A percentile compares a stretch with the other conserved stretches of the same genome.
phyloP scores from a whole-genome alignment of 2,329 filamentous ascomycete genomes.

The Aspergillus pseudotamarii region DNA sequence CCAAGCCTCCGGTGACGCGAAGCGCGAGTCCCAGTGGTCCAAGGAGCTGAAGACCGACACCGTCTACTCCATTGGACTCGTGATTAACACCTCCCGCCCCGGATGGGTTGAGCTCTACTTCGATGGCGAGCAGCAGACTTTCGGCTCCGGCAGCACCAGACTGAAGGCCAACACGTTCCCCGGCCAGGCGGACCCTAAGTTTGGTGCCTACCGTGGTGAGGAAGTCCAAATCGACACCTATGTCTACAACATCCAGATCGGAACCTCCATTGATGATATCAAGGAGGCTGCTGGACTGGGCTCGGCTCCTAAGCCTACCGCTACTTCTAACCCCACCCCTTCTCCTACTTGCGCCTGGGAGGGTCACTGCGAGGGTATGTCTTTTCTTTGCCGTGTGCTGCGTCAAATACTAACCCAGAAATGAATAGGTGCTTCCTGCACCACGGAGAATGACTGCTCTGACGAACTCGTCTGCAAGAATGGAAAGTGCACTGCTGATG shows the following conservation, averaged over 20 bases:
- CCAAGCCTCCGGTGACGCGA: not conserved
- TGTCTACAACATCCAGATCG: conserved; percentile 2
- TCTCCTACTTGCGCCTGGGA: not conserved
- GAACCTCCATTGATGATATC: not conserved
- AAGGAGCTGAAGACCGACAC: not conserved
- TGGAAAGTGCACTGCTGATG: conserved; percentile 14
- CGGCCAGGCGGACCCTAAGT: conserved; percentile 1
- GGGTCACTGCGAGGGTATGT: not conserved
- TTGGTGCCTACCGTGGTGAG: conserved; percentile 1
- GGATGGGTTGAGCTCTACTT: conserved; percentile 7
- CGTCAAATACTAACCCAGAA: not conserved
- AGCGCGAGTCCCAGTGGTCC: conserved; percentile 3
- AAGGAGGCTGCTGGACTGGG: not conserved
- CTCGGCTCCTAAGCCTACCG: not conserved
- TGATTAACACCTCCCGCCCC: conserved; percentile 3
- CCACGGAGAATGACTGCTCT: conserved; percentile 13
- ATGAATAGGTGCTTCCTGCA: conserved; percentile 9
- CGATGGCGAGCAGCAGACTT: conserved; percentile 4
- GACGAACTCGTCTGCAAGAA: conserved; percentile 12
- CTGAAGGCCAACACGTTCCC: conserved; percentile 3
- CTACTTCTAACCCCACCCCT: not conserved
- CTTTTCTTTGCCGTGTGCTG: not conserved
- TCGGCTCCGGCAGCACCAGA: not conserved
- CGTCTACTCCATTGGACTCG: not conserved
- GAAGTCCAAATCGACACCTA: not conserved